These are phyloP conservation scores for Vigna mungo DNA, from an alignment of 306 rosid genomes.

Conservation along the genomic window DNA sequence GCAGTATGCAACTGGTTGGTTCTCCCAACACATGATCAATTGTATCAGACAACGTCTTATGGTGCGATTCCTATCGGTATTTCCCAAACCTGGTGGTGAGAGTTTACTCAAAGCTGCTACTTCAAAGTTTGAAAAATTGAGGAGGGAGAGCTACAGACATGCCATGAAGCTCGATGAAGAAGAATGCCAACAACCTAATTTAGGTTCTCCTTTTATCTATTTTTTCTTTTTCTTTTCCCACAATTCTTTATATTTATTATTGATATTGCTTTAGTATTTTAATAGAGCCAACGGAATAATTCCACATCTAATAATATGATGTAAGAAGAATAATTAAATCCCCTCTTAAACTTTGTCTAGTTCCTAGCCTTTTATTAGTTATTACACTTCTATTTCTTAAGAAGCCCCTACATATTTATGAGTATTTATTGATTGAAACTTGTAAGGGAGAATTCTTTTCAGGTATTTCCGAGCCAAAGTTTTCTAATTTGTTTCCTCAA, in stretches of 20 bases:
- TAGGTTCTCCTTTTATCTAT: constrained; percentile 55
- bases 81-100: constrained; percentile 71
- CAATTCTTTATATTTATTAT: constrained; percentile 23
- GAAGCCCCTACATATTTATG: constrained; percentile 9
- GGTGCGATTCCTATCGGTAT: constrained; percentile 76
- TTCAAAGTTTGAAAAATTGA: constrained; percentile 73
- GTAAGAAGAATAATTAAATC: constrained; percentile 29
- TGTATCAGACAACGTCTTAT: constrained; percentile 72
- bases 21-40: constrained; percentile 59
- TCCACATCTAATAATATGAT: constrained; percentile 12
- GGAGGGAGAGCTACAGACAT: constrained; percentile 57
- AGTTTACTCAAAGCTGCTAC: constrained; percentile 71
- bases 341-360: constrained; percentile 9
- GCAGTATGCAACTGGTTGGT: constrained; percentile 90
- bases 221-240: neutral
- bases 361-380: constrained; percentile 12
- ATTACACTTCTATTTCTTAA: constrained; percentile 19
- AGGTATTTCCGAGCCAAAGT: constrained; percentile 1
- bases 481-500: constrained; percentile 32
- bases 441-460: constrained; percentile 14
- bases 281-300: constrained; percentile 15
- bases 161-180: constrained; percentile 55
- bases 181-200: constrained; percentile 54
- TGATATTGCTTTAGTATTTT: constrained; percentile 26
- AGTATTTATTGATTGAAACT: constrained; percentile 8